Percentiles rank a stretch among this genome's conserved stretches.
Evolutionary conservation across 2,329 filamentous ascomycete species (phyloP).

Genomic region (Diaporthe helianthi): DNA sequence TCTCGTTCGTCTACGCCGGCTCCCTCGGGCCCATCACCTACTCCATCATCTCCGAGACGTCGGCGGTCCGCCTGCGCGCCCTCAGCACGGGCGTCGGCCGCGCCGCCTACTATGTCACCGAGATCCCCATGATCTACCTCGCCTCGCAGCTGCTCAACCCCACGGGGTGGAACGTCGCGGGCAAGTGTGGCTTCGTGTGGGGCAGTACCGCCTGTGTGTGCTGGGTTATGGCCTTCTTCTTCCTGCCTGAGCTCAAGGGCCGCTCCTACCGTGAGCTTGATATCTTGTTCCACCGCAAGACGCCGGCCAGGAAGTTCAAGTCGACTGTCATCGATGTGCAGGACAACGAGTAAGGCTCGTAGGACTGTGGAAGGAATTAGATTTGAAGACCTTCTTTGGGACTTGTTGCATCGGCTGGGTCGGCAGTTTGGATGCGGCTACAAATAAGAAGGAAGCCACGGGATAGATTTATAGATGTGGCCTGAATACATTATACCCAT

Average conservation of each 20-base stretch:
- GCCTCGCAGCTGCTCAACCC: slow-evolving; percentile 67
- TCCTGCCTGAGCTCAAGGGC: slow-evolving; percentile 52
- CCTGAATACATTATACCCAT: background rate
- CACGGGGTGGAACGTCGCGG: slow-evolving; percentile 50
- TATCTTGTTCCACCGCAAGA: slow-evolving; percentile 52
- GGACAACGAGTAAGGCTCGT: slow-evolving; percentile 47
- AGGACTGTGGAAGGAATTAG: background rate
- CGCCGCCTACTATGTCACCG: slow-evolving; percentile 67
- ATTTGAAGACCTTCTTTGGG: background rate
- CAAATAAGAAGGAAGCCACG: background rate
- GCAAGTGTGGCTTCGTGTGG: slow-evolving; percentile 58
- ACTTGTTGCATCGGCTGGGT: too few relatives aligned
- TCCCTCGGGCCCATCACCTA: slow-evolving; percentile 70
- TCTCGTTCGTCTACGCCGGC: slow-evolving; percentile 69
- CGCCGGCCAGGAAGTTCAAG: slow-evolving; percentile 53
- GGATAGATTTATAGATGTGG: too few relatives aligned
- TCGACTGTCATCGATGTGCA: slow-evolving; percentile 50
- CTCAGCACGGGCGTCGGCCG: slow-evolving; percentile 72
- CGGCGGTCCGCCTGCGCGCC: slow-evolving; percentile 67
- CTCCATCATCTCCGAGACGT: slow-evolving; percentile 73
- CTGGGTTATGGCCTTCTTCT: slow-evolving; percentile 50
- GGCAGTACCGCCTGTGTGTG: slow-evolving; percentile 50
- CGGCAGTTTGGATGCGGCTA: background rate
- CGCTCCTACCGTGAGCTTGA: slow-evolving; percentile 54
- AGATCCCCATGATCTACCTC: slow-evolving; percentile 72